A percentile compares a stretch with the other conserved stretches of the same genome.
Evolutionary conservation across 2,329 filamentous ascomycete species (phyloP).

Genomic region (Ophiognomonia clavigignenti-juglandacearum): DNA sequence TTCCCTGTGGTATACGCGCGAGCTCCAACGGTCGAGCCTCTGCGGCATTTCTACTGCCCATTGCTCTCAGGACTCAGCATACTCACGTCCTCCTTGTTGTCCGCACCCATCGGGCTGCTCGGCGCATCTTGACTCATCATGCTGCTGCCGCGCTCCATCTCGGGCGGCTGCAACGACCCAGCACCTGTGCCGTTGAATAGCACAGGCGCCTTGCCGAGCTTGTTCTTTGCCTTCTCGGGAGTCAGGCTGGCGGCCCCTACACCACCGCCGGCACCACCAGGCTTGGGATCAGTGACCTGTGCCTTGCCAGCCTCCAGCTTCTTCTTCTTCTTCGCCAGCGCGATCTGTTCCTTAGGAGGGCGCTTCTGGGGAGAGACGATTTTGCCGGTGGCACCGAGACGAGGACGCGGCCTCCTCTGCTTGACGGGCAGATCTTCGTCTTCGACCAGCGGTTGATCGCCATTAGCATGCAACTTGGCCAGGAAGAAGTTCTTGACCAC

Average conservation of each 20-base stretch:
- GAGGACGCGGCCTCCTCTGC: constrained; percentile 71
- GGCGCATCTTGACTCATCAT: constrained; percentile 53
- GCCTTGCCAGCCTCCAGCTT: constrained; percentile 56
- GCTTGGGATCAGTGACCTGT: constrained; percentile 44
- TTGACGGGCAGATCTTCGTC: constrained; percentile 94
- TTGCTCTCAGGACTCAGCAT: constrained; percentile 87
- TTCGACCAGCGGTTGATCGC: constrained; percentile 78
- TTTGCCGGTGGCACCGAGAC: constrained; percentile 69
- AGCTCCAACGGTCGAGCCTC: not conserved
- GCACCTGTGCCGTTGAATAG: constrained; percentile 35
- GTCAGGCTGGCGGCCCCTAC: too few species aligned
- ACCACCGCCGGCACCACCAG: too few species aligned
- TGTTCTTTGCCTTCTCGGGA: constrained; percentile 44
- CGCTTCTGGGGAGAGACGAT: constrained; percentile 81
- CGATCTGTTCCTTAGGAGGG: constrained; percentile 75
- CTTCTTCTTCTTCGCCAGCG: constrained; percentile 83
- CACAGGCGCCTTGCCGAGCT: constrained; percentile 35
- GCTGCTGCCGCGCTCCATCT: constrained; percentile 56
- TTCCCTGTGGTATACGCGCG: too few species aligned
- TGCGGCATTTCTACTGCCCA: constrained; percentile 32
- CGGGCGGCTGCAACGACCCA: constrained; percentile 34
- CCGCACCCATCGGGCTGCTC: constrained; percentile 51
- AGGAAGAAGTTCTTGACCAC: constrained; percentile 90
- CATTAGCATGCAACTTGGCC: constrained; percentile 78
- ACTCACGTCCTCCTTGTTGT: constrained; percentile 62